Evolutionary conservation across 2,329 filamentous ascomycete genomes (phyloP).

Genomic region (Aureobasidium pullulans): DNA sequence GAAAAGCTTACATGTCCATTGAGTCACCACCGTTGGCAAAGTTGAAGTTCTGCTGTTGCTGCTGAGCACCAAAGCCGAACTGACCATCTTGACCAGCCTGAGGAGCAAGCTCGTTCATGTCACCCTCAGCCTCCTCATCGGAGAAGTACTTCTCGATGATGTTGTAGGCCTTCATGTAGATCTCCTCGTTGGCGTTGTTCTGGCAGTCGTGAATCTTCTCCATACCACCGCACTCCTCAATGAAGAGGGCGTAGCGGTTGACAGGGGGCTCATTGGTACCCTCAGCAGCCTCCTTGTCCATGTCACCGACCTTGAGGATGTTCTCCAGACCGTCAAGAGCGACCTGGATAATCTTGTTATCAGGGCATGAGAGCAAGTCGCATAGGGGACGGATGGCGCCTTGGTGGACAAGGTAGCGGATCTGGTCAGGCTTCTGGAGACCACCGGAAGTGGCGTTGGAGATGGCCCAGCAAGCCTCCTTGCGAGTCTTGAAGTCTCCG

Average conservation of each 20-base stretch:
- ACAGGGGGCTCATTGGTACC: constrained; percentile 65
- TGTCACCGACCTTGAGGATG: constrained; percentile 97
- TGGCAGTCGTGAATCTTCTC: constrained; percentile 99
- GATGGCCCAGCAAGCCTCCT: constrained; percentile 99
- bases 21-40: constrained; percentile 73
- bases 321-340: constrained; percentile 97
- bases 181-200: constrained; percentile 99
- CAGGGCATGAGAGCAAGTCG: constrained; percentile 88
- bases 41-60: constrained; percentile 81
- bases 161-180: constrained; percentile 99
- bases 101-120: constrained; percentile 74
- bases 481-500: constrained; percentile 96
- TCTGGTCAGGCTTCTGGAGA: constrained; percentile 97
- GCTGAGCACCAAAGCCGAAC: constrained; percentile 69
- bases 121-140: constrained; percentile 81
- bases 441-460: constrained; percentile 97
- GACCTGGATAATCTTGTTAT: constrained; percentile 99
- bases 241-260: constrained; percentile 96
- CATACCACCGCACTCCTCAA: constrained; percentile 98
- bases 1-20: constrained; percentile 53
- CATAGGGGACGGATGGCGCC: constrained; percentile 97
- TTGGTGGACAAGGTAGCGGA: constrained; percentile 84
- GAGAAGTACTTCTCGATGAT: constrained; percentile 99
- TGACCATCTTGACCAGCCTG: constrained; percentile 64
- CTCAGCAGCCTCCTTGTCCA: constrained; percentile 87